Evolutionary conservation across 163 green algal species (phyloP).

Genomic region (Botryococcus braunii): DNA sequence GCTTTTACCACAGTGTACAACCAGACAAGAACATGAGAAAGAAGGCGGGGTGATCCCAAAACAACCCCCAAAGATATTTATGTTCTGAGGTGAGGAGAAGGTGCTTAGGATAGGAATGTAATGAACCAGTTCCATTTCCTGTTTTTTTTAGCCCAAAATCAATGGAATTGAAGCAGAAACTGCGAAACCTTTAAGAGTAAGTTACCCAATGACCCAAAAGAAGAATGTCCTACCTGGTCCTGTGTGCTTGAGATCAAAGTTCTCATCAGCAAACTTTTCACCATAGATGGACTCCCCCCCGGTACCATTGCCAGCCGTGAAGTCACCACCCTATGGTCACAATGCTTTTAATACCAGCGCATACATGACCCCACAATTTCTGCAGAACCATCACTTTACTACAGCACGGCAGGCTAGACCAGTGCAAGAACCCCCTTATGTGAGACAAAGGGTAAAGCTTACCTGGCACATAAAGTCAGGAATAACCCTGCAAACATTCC

Average conservation of each 20-base stretch:
- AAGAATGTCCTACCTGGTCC: slow-evolving; percentile 33
- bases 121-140: no score
- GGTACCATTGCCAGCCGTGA: slow-evolving; percentile 46
- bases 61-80: no score
- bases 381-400: background rate
- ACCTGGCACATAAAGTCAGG: slow-evolving; percentile 64
- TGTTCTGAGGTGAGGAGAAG: no score
- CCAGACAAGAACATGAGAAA: no score
- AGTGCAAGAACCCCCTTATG: background rate
- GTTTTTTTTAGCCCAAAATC: no score
- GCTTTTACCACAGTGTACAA: no score
- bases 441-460: slow-evolving; percentile 1
- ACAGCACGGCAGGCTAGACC: no score
- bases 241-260: slow-evolving; percentile 66
- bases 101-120: no score
- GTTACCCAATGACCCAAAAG: background rate
- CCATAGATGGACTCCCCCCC: slow-evolving; percentile 60
- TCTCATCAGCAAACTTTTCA: slow-evolving; percentile 30
- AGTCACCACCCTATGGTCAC: slow-evolving; percentile 39
- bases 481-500: no score
- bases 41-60: no score
- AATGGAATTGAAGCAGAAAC: no score
- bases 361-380: background rate
- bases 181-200: no score
- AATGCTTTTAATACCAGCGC: background rate